These are phyloP conservation scores for Prillingera fragicola DNA, from an alignment of 1,284 basidiomycete genomes.

Conservation along the genomic window DNA sequence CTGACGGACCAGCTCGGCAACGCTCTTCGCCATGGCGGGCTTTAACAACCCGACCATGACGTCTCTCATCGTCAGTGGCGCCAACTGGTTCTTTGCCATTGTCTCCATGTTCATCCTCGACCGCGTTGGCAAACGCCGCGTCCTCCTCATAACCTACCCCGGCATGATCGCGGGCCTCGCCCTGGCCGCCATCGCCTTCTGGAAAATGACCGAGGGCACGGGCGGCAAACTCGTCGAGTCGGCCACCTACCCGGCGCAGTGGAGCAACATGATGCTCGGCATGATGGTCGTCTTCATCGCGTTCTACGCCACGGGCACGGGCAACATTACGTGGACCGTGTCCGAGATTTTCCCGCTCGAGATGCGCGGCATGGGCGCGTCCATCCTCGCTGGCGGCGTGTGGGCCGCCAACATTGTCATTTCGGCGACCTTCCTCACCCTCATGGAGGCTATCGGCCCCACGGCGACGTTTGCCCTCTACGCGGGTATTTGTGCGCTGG, in stretches of 20 bases:
- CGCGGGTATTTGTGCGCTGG: slow-evolving; percentile 38
- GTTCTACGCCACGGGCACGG: slow-evolving; percentile 65
- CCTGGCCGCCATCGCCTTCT: slow-evolving; percentile 40
- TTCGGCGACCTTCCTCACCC: slow-evolving; percentile 68
- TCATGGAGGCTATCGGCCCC: slow-evolving; percentile 61
- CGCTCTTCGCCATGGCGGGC: slow-evolving; percentile 42
- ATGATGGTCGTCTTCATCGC: slow-evolving; percentile 44
- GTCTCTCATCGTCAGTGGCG: slow-evolving; percentile 37
- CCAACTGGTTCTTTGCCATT: slow-evolving; percentile 41
- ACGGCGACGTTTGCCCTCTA: slow-evolving; percentile 43
- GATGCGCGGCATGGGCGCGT: slow-evolving; percentile 38
- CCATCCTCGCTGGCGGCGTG: slow-evolving; percentile 39
- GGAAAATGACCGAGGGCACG: slow-evolving; percentile 57
- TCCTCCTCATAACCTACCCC: slow-evolving; percentile 39
- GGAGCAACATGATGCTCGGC: slow-evolving; percentile 57
- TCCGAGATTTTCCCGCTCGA: slow-evolving; percentile 44
- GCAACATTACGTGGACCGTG: slow-evolving; percentile 59
- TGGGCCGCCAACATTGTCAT: slow-evolving; percentile 63
- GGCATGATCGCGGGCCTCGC: slow-evolving; percentile 40
- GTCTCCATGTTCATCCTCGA: slow-evolving; percentile 41
- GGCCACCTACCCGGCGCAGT: slow-evolving; percentile 58
- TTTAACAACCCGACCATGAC: slow-evolving; percentile 35
- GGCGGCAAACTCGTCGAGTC: slow-evolving; percentile 60
- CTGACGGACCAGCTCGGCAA: slow-evolving; percentile 38
- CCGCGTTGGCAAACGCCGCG: slow-evolving; percentile 37